Percentiles rank a stretch among this genome's conserved stretches.
Conservation (phyloP, 2,329 filamentous ascomycete genomes). For the Elsinoe perseae region DNA sequence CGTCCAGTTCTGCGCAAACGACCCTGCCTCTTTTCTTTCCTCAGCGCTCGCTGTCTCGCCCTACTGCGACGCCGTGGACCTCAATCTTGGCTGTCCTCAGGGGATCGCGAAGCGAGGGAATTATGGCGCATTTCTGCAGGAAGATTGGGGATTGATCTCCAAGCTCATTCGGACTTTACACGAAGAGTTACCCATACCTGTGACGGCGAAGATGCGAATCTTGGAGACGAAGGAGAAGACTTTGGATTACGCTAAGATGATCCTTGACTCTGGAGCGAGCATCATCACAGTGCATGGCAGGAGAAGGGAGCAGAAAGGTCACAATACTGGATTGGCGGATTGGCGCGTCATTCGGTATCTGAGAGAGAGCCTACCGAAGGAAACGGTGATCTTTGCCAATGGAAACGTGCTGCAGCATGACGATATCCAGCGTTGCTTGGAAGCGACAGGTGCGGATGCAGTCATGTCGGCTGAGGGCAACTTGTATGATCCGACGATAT, state of each 20-base stretch:
- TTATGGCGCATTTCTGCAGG: constrained; percentile 92
- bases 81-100: constrained; percentile 94
- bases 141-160: constrained; percentile 78
- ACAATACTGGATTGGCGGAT: constrained; percentile 86
- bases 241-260: constrained; percentile 78
- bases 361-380: constrained; percentile 70
- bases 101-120: constrained; percentile 85
- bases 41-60: constrained; percentile 73
- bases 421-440: constrained; percentile 70
- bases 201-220: constrained; percentile 92
- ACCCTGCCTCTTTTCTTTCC: constrained; percentile 67
- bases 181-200: constrained; percentile 66
- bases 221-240: constrained; percentile 81
- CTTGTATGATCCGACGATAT: constrained; percentile 83
- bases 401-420: constrained; percentile 79
- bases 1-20: constrained; percentile 93
- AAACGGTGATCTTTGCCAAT: constrained; percentile 94
- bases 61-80: constrained; percentile 88
- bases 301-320: constrained; percentile 85
- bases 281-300: constrained; percentile 90
- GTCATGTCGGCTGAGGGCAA: constrained; percentile 97
- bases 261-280: constrained; percentile 79
- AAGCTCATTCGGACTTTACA: constrained; percentile 79
- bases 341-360: constrained; percentile 80
- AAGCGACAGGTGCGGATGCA: constrained; percentile 78